These are phyloP conservation scores for Kodamaea derodonti DNA, from an alignment of 1,139 yeast genomes.

Conservation along the genomic window DNA sequence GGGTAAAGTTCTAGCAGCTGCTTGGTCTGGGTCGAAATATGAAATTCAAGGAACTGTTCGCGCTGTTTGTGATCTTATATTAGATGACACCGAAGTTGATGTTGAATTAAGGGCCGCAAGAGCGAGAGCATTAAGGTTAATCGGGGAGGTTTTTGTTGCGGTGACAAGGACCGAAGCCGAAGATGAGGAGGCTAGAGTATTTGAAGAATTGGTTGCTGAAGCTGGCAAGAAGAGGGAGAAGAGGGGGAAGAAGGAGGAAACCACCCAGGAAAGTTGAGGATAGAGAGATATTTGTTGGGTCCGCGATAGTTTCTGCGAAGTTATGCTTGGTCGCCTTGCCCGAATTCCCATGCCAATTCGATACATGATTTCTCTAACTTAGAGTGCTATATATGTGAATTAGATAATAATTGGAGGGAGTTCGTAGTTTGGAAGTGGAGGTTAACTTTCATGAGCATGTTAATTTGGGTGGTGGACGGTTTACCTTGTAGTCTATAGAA, in stretches of 20 bases:
- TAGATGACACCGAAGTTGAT: constrained; percentile 60
- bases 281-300: no score
- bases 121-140: constrained; percentile 70
- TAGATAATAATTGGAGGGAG: no score
- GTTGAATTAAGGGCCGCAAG: constrained; percentile 60
- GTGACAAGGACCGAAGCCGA: constrained; percentile 76
- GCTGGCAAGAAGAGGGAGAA: constrained; percentile 77
- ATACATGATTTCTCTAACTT: no score
- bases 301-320: no score
- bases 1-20: constrained; percentile 92
- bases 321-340: no score
- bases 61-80: constrained; percentile 76
- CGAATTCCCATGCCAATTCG: no score
- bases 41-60: constrained; percentile 88
- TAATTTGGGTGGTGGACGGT: no score
- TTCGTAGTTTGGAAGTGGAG: no score
- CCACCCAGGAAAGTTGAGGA: no score
- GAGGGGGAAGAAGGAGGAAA: constrained; percentile 30
- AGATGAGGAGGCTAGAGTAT: constrained; percentile 85
- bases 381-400: no score
- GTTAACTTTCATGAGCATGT: no score
- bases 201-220: constrained; percentile 89
- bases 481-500: no score
- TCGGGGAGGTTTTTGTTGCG: constrained; percentile 70
- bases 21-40: constrained; percentile 91